Percentiles rank a stretch among this genome's conserved stretches.
These are phyloP conservation scores for Citrus medica DNA, from an alignment of 345 rosid species.

Conservation along the genomic window DNA sequence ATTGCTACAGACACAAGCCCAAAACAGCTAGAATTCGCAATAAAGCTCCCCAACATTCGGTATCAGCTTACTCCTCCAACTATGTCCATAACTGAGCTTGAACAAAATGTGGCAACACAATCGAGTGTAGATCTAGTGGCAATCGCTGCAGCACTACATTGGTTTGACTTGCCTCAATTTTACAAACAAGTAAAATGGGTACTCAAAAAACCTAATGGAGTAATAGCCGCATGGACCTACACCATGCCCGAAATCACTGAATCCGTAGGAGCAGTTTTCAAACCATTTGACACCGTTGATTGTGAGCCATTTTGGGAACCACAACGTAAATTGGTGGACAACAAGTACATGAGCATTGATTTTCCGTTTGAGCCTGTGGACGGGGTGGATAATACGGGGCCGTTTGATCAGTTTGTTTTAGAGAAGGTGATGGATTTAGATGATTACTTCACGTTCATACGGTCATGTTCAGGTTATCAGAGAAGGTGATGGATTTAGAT, in stretches of 20 bases:
- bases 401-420: slow-evolving; percentile 41
- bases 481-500: slow-evolving; percentile 54
- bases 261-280: slow-evolving; percentile 47
- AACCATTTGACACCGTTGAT: slow-evolving; percentile 39
- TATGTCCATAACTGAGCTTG: slow-evolving; percentile 43
- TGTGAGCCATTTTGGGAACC: slow-evolving; percentile 50
- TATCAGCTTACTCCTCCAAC: slow-evolving; percentile 49
- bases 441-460: slow-evolving; percentile 48
- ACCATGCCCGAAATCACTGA: slow-evolving; percentile 49
- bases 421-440: slow-evolving; percentile 58
- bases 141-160: slow-evolving; percentile 75
- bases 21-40: slow-evolving; percentile 59
- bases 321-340: slow-evolving; percentile 56
- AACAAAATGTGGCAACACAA: slow-evolving; percentile 30
- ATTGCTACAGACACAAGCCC: slow-evolving; percentile 83
- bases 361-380: slow-evolving; percentile 71
- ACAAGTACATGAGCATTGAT: slow-evolving; percentile 41
- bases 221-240: slow-evolving; percentile 85
- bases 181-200: slow-evolving; percentile 58
- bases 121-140: slow-evolving; percentile 64
- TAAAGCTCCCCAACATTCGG: slow-evolving; percentile 46
- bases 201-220: slow-evolving; percentile 74
- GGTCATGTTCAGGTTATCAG: slow-evolving; percentile 72
- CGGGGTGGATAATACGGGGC: slow-evolving; percentile 47
- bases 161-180: slow-evolving; percentile 60